Evolutionary conservation across 108 stramenopile genomes (phyloP), one percentile per base, ranked within the genome.

Genomic region (Skeletonema menzelii): DNA sequence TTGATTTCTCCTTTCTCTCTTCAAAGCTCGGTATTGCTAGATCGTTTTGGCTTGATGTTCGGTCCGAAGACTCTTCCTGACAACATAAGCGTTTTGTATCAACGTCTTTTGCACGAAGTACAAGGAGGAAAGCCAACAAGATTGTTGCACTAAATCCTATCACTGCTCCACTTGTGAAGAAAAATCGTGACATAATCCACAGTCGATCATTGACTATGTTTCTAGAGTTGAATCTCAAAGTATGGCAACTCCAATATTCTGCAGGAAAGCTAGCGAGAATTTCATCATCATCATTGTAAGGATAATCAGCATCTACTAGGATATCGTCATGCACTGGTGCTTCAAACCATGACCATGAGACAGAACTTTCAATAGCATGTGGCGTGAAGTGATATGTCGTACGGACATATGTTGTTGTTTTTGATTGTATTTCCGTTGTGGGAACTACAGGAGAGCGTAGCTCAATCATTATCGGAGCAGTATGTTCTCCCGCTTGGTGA

Each of bases 241-340:
- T 15, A 69, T 70, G 69, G 30, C 76, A 77, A 5, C 31, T 44
- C 69, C 69, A 77, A 65, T 49, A 47, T 28, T 70, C 69, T 42
- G 12, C 42, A 22, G 64, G 63, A 19, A 77, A 20, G 20, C 46
- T 24, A 5, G 47, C 42, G 27, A 47, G 27, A 38, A 32, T 66
- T 17, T 27, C 30, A 20, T 59, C 58, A 27, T 77, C 76, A 27
- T 77, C 76, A 17, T 44, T 61, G 34, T 77, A 70, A 11, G 76
- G 76, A 65, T 62, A 77, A 24, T 49, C 61, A n/a, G 63, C 69
- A 6, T 63, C 35, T 8, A 47, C 63, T 34, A 77, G 69, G 8
- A 63, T 31, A 44, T 70, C 76, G 61, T 77, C 76, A 12, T 70
- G 26, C 19, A 22, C 63, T 44, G 55, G 63, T 49, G 34, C 56